phyloP scores from a whole-genome alignment of 1,139 yeast species.

The Candida pseudoviswanathii region DNA sequence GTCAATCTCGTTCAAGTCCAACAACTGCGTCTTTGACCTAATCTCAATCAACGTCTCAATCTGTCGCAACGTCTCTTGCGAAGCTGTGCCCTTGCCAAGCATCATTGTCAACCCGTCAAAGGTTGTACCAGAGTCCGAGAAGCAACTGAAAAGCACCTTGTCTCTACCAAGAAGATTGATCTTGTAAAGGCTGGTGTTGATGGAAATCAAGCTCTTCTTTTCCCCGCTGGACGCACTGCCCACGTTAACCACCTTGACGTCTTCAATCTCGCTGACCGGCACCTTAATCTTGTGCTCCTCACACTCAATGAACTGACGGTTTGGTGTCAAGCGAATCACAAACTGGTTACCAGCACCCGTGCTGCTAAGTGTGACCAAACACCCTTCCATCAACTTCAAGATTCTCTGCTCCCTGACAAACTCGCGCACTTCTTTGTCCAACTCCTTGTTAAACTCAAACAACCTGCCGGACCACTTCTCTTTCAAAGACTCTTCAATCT shows the following conservation, averaged over 20 bases:
- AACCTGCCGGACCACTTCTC: constrained; percentile 41
- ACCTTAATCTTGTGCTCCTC: constrained; percentile 3
- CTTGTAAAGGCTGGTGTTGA: constrained; percentile 55
- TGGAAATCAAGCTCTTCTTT: constrained; percentile 40
- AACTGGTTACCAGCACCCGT: constrained; percentile 1
- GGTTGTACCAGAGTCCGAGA: constrained; percentile 75
- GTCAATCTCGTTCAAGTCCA: constrained; percentile 39
- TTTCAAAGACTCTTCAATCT: constrained; percentile 37
- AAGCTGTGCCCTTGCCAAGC: constrained; percentile 42
- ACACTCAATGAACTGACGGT: constrained; percentile 3
- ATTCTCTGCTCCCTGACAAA: constrained; percentile 83
- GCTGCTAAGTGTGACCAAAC: constrained; percentile 1
- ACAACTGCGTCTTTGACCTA: constrained; percentile 66
- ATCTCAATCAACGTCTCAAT: constrained; percentile 58
- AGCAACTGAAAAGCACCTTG: constrained; percentile 54
- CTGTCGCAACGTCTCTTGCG: constrained; percentile 62
- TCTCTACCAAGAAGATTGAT: constrained; percentile 50
- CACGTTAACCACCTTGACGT: constrained; percentile 4
- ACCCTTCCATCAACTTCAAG: constrained; percentile 46
- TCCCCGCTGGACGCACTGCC: constrained; percentile 2
- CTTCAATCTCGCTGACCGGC: constrained; percentile 2
- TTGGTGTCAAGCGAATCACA: not conserved
- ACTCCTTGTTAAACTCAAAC: constrained; percentile 50
- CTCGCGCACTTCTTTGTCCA: constrained; percentile 63
- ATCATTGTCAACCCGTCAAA: constrained; percentile 76